These are phyloP conservation scores for Aphanomyces cochlioides DNA, from an alignment of 352 stramenopile species.

Conservation along the genomic window DNA sequence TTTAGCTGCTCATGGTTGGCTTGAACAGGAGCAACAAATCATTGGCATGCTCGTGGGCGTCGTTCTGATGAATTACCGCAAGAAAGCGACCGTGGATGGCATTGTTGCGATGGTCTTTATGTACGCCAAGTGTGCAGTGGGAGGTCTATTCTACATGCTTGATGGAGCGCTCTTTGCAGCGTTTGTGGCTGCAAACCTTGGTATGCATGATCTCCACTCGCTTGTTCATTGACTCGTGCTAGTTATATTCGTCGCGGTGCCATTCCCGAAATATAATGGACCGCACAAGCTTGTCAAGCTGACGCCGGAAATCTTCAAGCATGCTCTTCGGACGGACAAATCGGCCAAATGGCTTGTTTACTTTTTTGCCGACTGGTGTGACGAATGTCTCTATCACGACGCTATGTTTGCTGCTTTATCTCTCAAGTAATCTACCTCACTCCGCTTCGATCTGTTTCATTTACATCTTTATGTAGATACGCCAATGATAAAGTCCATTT, in stretches of 20 bases:
- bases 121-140: constrained; percentile 60
- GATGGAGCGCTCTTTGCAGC: constrained; percentile 58
- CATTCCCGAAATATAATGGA: constrained; percentile 58
- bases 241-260: constrained; percentile 62
- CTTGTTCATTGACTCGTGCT: neutral
- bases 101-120: constrained; percentile 63
- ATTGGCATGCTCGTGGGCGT: constrained; percentile 53
- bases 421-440: constrained; percentile 37
- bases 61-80: constrained; percentile 68
- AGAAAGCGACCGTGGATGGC: constrained; percentile 65
- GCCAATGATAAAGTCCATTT: constrained; percentile 53
- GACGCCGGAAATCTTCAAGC: constrained; percentile 30
- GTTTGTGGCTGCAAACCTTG: constrained; percentile 55
- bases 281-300: constrained; percentile 51
- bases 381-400: constrained; percentile 68
- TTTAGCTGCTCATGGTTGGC: constrained; percentile 2
- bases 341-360: constrained; percentile 60
- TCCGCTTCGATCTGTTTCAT: neutral
- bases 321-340: constrained; percentile 13
- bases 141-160: constrained; percentile 63
- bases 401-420: constrained; percentile 68
- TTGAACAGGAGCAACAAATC: constrained; percentile 60
- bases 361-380: constrained; percentile 69
- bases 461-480: constrained; percentile 28
- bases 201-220: constrained; percentile 33